phyloP scores from a whole-genome alignment of 2,329 filamentous ascomycete genomes.

The Hypoxylon sp. region DNA sequence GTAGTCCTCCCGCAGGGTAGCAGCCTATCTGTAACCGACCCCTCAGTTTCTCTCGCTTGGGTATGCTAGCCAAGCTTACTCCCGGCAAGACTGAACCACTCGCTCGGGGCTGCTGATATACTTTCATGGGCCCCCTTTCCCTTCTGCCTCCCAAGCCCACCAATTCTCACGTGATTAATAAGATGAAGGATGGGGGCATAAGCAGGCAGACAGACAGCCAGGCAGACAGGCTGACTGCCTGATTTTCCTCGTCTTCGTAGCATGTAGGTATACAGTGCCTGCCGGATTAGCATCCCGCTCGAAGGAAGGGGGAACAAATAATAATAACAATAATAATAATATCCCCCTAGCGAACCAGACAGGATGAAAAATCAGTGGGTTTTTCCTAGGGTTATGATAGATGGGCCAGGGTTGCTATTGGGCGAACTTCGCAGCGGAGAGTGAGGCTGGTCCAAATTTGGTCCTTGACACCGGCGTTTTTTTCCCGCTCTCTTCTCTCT shows the following conservation, averaged over 20 bases:
- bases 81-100: slow-evolving; percentile 34
- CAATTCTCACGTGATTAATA: slow-evolving; percentile 26
- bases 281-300: slow-evolving; percentile 14
- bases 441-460: slow-evolving; percentile 34
- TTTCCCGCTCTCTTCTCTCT: slow-evolving; percentile 23
- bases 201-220: too few relatives aligned
- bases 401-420: slow-evolving; percentile 29
- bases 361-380: slow-evolving; percentile 10
- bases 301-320: slow-evolving; percentile 8
- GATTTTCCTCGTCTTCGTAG: too few relatives aligned
- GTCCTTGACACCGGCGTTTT: slow-evolving; percentile 27
- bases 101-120: slow-evolving; percentile 34
- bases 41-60: slow-evolving; percentile 31
- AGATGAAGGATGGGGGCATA: too few relatives aligned
- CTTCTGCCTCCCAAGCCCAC: slow-evolving; percentile 14
- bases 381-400: slow-evolving; percentile 25
- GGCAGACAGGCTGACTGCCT: too few relatives aligned
- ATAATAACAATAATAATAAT: too few relatives aligned
- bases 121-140: too few relatives aligned
- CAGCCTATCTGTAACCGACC: slow-evolving; percentile 32
- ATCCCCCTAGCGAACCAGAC: slow-evolving; percentile 9
- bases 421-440: slow-evolving; percentile 27
- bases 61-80: slow-evolving; percentile 31
- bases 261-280: slow-evolving; percentile 12
- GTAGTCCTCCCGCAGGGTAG: slow-evolving; percentile 30